Evolutionary conservation across 164 flowering plant species (phyloP).

Genomic region (Aristolochia californica): DNA sequence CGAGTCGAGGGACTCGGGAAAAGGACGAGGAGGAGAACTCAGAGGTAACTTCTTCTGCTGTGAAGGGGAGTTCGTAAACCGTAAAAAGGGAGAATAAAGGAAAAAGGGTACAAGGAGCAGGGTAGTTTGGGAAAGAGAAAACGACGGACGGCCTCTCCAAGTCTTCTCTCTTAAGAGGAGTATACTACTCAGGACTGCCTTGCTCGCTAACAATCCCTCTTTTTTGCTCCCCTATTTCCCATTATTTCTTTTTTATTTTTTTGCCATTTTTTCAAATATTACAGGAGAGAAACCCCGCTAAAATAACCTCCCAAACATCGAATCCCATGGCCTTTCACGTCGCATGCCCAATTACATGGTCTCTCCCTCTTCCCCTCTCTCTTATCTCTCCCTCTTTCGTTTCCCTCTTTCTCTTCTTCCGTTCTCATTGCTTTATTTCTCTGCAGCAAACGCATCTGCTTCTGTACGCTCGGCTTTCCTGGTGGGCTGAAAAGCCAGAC

Average conservation of each 20-base stretch:
- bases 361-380: constrained; percentile 11
- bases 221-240: too few relatives aligned
- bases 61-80: too few relatives aligned
- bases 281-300: constrained; percentile 9
- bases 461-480: constrained; percentile 69
- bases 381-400: constrained; percentile 7
- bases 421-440: neutral
- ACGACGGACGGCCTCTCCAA: neutral
- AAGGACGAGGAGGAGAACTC: too few relatives aligned
- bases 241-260: neutral
- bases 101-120: neutral
- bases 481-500: constrained; percentile 28
- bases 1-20: too few relatives aligned
- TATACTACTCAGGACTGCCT: too few relatives aligned
- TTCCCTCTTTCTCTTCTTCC: constrained; percentile 4
- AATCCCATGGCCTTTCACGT: constrained; percentile 90
- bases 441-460: constrained; percentile 67
- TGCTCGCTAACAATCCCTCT: too few relatives aligned
- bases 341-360: constrained; percentile 99
- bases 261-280: neutral
- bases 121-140: neutral
- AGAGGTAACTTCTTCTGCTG: too few relatives aligned
- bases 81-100: too few relatives aligned
- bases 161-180: constrained; percentile 1
- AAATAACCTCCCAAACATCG: constrained; percentile 2